Percentiles rank a stretch among this genome's conserved stretches.
Conservation (phyloP, 345 rosid species). For the Syzygium aromaticum region DNA sequence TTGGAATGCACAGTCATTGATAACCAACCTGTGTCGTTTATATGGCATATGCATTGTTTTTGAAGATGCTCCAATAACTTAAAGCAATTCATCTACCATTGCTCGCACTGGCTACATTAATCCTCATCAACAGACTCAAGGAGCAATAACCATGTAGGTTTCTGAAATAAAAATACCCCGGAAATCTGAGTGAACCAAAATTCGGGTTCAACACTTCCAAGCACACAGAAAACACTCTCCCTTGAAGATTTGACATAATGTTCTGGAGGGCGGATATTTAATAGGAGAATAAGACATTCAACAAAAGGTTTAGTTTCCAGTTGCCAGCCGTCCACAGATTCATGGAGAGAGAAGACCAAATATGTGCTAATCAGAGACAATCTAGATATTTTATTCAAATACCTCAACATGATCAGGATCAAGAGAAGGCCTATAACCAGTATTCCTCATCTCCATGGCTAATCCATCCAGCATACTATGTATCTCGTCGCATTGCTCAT, state of each 20-base stretch:
- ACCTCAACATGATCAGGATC: neutral
- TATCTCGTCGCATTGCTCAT: slow-evolving; percentile 39
- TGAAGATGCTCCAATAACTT: neutral
- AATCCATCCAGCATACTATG: slow-evolving; percentile 45
- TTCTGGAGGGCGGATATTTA: neutral
- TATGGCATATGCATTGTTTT: neutral
- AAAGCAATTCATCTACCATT: neutral
- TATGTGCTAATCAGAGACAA: neutral
- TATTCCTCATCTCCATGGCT: slow-evolving; percentile 40
- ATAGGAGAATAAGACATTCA: neutral
- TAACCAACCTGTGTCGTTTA: neutral
- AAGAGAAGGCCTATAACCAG: slow-evolving; percentile 4
- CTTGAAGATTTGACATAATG: neutral
- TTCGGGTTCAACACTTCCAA: neutral
- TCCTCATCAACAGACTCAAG: neutral
- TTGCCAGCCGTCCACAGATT: neutral
- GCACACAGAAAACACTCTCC: neutral
- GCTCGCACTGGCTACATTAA: neutral
- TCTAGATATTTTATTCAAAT: neutral
- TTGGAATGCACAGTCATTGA: neutral
- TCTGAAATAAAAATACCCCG: neutral
- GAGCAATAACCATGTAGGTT: neutral
- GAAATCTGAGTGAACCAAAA: neutral
- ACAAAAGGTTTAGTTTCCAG: neutral
- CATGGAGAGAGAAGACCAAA: neutral